These are phyloP conservation scores for Arthrobotrys megalospora DNA, from an alignment of 2,329 filamentous ascomycete species.

Conservation along the genomic window DNA sequence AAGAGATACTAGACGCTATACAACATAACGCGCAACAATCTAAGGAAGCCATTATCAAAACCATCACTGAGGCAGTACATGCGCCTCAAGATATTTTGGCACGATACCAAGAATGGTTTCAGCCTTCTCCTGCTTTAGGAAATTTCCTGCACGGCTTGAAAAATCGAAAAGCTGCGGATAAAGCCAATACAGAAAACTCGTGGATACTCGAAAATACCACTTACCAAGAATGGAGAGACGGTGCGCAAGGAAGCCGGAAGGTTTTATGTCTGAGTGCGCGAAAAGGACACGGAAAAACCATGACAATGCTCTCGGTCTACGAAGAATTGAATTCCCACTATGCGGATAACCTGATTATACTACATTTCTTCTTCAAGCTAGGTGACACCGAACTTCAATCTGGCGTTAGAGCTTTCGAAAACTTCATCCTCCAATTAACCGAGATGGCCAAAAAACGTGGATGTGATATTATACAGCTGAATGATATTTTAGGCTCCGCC, in stretches of 20 bases:
- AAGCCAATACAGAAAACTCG: not conserved
- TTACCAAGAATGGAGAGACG: not conserved
- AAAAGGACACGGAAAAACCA: slow-evolving; percentile 11
- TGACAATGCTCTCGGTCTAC: not conserved
- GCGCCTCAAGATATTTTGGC: not conserved
- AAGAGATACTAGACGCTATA: not conserved
- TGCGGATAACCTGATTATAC: not conserved
- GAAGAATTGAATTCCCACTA: not conserved
- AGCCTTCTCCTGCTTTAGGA: not conserved
- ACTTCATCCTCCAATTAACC: not conserved
- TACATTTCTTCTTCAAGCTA: slow-evolving; percentile 20
- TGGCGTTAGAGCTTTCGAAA: not conserved
- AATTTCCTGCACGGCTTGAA: not conserved
- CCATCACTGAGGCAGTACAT: not conserved
- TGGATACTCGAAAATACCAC: not conserved
- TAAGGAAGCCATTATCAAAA: not conserved
- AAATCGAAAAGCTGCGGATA: not conserved
- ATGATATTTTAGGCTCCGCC: too few species aligned
- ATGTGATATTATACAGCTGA: not conserved
- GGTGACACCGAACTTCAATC: slow-evolving; percentile 11
- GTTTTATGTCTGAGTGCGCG: not conserved
- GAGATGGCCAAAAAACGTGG: not conserved
- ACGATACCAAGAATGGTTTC: not conserved
- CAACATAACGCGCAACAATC: not conserved
- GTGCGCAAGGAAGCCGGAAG: not conserved